Evolutionary conservation across 305 asterid genomes (phyloP).

Genomic region (Fraxinus latifolia): DNA sequence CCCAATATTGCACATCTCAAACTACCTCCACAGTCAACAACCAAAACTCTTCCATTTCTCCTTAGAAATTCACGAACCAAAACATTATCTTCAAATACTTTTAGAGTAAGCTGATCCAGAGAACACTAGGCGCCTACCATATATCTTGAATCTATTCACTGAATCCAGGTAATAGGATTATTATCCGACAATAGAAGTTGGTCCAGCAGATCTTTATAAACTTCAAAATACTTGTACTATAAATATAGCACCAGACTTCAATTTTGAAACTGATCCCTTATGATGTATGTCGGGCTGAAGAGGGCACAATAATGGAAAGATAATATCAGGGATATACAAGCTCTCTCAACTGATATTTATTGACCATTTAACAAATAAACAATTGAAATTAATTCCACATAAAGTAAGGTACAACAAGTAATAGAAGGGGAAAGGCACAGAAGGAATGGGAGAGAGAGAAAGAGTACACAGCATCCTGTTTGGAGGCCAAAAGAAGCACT

Average conservation of each 20-base stretch:
- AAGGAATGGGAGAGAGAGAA: background rate
- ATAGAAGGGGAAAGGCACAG: background rate
- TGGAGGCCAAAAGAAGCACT: background rate
- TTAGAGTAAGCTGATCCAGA: slow-evolving; percentile 36
- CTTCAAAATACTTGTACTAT: background rate
- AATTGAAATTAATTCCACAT: background rate
- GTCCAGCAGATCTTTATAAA: background rate
- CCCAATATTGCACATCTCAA: slow-evolving; percentile 45
- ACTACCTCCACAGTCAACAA: slow-evolving; percentile 37
- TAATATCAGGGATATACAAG: background rate
- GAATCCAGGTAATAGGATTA: background rate
- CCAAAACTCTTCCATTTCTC: slow-evolving; percentile 46
- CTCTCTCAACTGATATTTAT: background rate
- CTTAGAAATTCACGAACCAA: slow-evolving; percentile 44
- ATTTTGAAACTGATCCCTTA: background rate
- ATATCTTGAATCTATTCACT: background rate
- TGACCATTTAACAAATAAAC: background rate
- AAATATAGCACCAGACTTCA: background rate
- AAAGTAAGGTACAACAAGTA: background rate
- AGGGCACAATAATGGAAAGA: background rate
- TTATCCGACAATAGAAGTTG: background rate
- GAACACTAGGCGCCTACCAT: slow-evolving; percentile 24
- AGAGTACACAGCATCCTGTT: background rate
- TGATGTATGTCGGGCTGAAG: background rate
- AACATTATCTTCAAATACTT: slow-evolving; percentile 42